Base-by-base conservation (phyloP, 352 stramenopile genomes). In the Thalassiosira mediterranea region DNA sequence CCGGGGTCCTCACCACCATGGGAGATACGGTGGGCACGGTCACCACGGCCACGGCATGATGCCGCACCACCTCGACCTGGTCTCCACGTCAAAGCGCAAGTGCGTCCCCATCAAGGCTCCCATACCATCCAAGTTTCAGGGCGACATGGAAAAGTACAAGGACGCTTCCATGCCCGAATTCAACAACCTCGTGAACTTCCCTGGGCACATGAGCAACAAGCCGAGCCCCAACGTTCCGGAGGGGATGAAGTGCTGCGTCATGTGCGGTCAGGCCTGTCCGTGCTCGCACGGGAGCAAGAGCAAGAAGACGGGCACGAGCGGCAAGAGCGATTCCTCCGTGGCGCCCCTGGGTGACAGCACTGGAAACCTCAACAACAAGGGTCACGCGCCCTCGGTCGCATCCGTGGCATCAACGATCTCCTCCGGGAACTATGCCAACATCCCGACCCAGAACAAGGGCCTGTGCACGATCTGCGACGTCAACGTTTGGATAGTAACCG, bases 151-250 rank as follows among this genome's bases (percentile, higher is more conserved):
- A 61, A 89, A 88, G 42, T 74, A 66, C 32, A 92, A 92, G 53
- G 63, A 68, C 54, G 74, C 76, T 23, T 68, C 72, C 31, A 77
- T 92, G 25, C 87, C 87, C 17, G 87, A 92, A 49, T 92, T 92
- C 51, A 90, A 86, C 21, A 88, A 79, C 49, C 73, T 92, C 25
- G 87, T 92, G 13, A 92, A 92, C 52, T 92, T 90, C 26, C 87
- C 87, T 40, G 66, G 72, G 23, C 84, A 92, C 34, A 92, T 92
- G 79, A 88, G 64, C 58, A 82, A 88, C 52, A 91, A 90, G 61
- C 79, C 85, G 58, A 53, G 75, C 29, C 61, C 81, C 0, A 90
- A 88, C 63, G 70, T 90, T 46, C 84, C 84, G 4, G 84, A 92
- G 38, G 87, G 87, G 34, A 91, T 91, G 77, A 74, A 78, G 49